Base-by-base conservation (phyloP, 148 eudicot genomes). In the Dysphania ambrosioides region DNA sequence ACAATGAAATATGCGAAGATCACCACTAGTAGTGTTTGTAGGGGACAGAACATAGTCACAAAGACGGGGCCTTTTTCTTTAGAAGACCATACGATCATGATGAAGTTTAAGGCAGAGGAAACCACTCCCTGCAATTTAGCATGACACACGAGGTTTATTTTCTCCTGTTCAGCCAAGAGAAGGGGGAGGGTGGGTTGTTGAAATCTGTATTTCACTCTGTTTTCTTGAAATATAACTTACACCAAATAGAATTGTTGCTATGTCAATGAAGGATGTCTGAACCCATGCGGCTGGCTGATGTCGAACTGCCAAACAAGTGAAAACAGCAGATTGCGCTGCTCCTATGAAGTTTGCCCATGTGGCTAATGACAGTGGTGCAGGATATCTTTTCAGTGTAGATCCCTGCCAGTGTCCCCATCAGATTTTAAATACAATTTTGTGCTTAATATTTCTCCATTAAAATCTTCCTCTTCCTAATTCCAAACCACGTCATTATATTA, bases 261-360 rank as follows among this genome's bases (percentile, higher is more conserved):
- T 70, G 75, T 85, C 85, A 24, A 77, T 58, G 44, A 31, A 77
- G 68, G 87, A 85, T 47, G 58, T 76, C 15, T 49, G 1, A 42
- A 47, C 55, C 87, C 85, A 85, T 49, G 75, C 70, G 31, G 7
- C 64, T 72, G 83, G 80, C 64, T 85, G 80, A 72, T 80, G 83
- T 72, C 78, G 79, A 42, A 77, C 65, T 42, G 71, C 71, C 65
- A 80, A 36, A 56, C 74, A 73, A 53, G 87, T 78, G 78, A 79
- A 82, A 64, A 72, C 78, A 62, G 82, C 83, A 35, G 87, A 82
- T 34, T 85, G 85, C 68, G 80, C 85, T 36, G 85, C 87, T 68
- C 87, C 87, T 19, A 85, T 49, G 24, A 85, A 78, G 82, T 85
- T 85, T 77, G 83, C 79, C 87, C 83, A 82, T 47, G 85, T 75